A percentile compares a stretch with the other conserved stretches of the same genome.
phyloP scores from a whole-genome alignment of 495 filamentous ascomycete species.

The Neurospora tetraspora region DNA sequence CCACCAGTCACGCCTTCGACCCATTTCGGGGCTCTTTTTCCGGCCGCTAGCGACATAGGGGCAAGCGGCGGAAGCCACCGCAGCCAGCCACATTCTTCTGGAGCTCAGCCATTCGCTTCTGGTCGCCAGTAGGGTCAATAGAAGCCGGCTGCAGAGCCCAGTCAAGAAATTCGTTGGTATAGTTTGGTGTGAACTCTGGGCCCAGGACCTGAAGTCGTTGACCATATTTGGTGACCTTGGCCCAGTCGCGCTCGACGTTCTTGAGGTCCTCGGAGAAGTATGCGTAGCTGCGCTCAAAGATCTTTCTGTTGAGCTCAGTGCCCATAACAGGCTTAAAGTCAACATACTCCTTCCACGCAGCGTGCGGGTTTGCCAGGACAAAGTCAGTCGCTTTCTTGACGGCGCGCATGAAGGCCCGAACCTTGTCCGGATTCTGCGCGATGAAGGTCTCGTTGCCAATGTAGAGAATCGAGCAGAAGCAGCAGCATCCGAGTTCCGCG shows the following conservation, averaged over 20 bases:
- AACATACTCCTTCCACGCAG: slow-evolving; percentile 53
- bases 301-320: slow-evolving; percentile 55
- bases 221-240: slow-evolving; percentile 59
- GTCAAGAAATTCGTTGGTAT: slow-evolving; percentile 53
- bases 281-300: slow-evolving; percentile 60
- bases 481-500: slow-evolving; percentile 62
- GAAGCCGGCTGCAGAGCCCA: slow-evolving; percentile 54
- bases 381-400: slow-evolving; percentile 60
- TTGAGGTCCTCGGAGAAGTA: slow-evolving; percentile 63
- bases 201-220: slow-evolving; percentile 54
- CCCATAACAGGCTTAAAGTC: slow-evolving; percentile 61
- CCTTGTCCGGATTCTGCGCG: slow-evolving; percentile 46
- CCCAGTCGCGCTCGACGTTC: slow-evolving; percentile 60
- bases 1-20: background rate
- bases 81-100: slow-evolving; percentile 45
- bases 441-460: slow-evolving; percentile 57
- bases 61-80: slow-evolving; percentile 37
- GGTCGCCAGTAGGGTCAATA: slow-evolving; percentile 50
- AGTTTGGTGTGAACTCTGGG: slow-evolving; percentile 50
- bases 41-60: background rate
- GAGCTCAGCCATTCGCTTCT: slow-evolving; percentile 55
- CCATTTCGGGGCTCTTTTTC: background rate
- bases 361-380: slow-evolving; percentile 47
- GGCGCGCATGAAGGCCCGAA: slow-evolving; percentile 52
- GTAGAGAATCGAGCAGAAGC: slow-evolving; percentile 66